Base-by-base conservation (phyloP, 2,329 filamentous ascomycete species). In the Apiospora rasikravindrae region DNA sequence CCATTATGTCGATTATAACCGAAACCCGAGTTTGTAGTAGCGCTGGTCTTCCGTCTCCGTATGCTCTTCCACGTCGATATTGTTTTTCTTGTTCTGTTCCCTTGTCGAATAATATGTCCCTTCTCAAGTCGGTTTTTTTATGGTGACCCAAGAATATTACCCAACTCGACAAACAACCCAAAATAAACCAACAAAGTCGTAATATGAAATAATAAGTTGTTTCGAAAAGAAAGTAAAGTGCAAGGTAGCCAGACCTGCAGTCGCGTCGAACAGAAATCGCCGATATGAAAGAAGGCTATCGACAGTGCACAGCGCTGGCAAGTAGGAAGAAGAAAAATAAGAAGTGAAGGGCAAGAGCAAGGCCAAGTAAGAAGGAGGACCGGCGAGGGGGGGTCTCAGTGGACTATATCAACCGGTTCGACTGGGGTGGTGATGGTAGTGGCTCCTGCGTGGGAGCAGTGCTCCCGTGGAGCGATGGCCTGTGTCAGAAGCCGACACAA, bases 1-100 rank as follows among this genome's bases (percentile, higher is more conserved):
- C 96, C 96, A 99, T 99, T 75, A 76, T 85, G 82, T 68, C 76
- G 72, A 66, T 75, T 76, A 69, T 37, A 22, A 22, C 42, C 44
- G 53, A 64, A 44, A 42, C 24, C n/a, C 61, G 47, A 42, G 71
- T 76, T 70, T 75, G 70, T 70, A 75, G 70, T 70, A 75, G 69
- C 67, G 76, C 71, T 73, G 44, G 66, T 44, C 24, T 26, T 29
- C 24, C 40, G 33, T 67, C 19, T 29, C 24, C 40, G 33, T 67
- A n/a, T 67, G 64, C 19, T 67, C 40, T 67, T 29, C 40, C 66
- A 45, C 40, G 40, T 69, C 71, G 70, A 75, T 74, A 72, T 75
- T 72, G 26, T 29, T 53, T n/a, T 67, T 75, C 61, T 72, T 57
- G 53, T 72, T 26, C 24, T 61, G 24, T 73, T 64, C 75, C 66